Base-by-base conservation (phyloP, 495 filamentous ascomycete species). In the Astrocystis sublimbata region DNA sequence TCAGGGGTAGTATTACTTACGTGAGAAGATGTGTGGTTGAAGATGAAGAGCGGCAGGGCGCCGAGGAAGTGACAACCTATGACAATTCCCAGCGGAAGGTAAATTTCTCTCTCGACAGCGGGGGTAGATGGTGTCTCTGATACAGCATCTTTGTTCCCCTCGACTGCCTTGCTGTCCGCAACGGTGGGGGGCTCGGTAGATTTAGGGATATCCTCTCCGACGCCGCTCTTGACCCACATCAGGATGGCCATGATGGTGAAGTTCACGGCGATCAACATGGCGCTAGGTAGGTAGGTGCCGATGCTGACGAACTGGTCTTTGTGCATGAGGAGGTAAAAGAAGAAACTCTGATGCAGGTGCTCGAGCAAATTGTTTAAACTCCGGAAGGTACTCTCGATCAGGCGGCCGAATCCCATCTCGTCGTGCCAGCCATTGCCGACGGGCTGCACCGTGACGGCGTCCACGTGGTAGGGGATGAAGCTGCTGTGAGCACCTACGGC, bases 281-380 rank as follows among this genome's bases (percentile, higher is more conserved):
- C 94, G 73, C 92, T 96, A 4, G 96, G 94, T 5, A 98, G 80
- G 68, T 98, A 98, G 1, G 94, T 98, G 19, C 94, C 94, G 62
- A 98, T 98, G 73, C 93, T 97, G 57, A 98, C 96, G 73, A 98
- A 98, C 7, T 92, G 85, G 55, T 94, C 88, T 17, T 86, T 81
- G 56, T 92, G 88, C 84, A 98, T 92, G 17, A 98, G 84, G 24
- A 98, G 78, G 73, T 98, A 98, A 78, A 98, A 98, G 82, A 98
- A 98, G 82, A 98, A 98, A 70, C 92, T 96, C 79, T 98, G 94
- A 70, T 98, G 94, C 62, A 98, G 85, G 73, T 98, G 92, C 76
- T 98, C 94, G 15, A 98, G 82, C 54, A 98, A 76, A 71, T 98
- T 98, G 76, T 98, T 98, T 73, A 98, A 77, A 68, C 91, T 96